Percentiles rank a stretch among this genome's conserved stretches.
Conservation (phyloP, 805 yeast species). For the Clavispora phyllophila region DNA sequence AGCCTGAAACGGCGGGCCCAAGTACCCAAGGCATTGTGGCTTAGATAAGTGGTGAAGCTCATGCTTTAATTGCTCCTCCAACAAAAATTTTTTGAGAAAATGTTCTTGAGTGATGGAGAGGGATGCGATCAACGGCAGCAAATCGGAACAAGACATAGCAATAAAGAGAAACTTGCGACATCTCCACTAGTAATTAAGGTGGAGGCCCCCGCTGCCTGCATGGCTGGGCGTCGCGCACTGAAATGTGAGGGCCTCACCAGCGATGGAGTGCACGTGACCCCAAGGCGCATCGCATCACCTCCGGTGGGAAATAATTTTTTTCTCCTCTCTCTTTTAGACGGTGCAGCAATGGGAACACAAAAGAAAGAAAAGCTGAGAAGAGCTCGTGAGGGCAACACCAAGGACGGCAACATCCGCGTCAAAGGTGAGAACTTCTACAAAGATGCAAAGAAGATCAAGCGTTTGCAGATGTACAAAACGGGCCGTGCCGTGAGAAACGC, state of each 20-base stretch:
- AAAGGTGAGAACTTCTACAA: slow-evolving; percentile 96
- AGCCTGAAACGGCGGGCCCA: slow-evolving; percentile 73
- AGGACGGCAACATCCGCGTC: slow-evolving; percentile 87
- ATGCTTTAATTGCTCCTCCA: slow-evolving; percentile 52
- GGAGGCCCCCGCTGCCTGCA: background rate
- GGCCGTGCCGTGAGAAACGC: slow-evolving; percentile 87
- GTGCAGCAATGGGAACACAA: slow-evolving; percentile 71
- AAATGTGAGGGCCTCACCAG: background rate
- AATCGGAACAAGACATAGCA: background rate
- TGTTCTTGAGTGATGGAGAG: slow-evolving; percentile 73
- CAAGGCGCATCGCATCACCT: slow-evolving; percentile 5
- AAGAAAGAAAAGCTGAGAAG: slow-evolving; percentile 90
- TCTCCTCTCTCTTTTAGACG: background rate
- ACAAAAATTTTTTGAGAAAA: slow-evolving; percentile 75
- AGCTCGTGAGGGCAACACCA: slow-evolving; percentile 69
- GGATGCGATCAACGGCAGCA: slow-evolving; percentile 5
- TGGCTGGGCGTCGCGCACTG: background rate
- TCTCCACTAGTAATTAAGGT: too few species aligned
- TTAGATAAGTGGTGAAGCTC: slow-evolving; percentile 62
- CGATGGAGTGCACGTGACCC: background rate
- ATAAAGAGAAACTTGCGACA: background rate
- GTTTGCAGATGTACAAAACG: slow-evolving; percentile 85
- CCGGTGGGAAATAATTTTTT: background rate
- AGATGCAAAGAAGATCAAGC: slow-evolving; percentile 89
- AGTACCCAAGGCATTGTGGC: slow-evolving; percentile 55